Percentiles rank a stretch among this genome's conserved stretches.
These are phyloP conservation scores for Hygrocybe punicea DNA, from an alignment of 768 basidiomycete species.

Conservation along the genomic window DNA sequence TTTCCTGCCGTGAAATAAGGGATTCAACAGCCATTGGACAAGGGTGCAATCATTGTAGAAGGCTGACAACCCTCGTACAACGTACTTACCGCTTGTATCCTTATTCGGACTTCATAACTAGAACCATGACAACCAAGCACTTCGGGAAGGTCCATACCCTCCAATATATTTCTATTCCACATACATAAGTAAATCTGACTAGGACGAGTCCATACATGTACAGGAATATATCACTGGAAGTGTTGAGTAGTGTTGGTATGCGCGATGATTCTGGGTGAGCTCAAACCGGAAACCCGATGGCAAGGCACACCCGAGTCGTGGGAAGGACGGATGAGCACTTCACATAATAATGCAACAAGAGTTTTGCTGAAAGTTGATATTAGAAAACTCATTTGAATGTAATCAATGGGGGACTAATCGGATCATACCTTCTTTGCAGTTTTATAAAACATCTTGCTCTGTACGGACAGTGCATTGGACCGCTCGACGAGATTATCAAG, in stretches of 20 bases:
- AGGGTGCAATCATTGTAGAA: neutral
- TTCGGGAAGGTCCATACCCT: too few species aligned
- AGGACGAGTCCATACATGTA: too few species aligned
- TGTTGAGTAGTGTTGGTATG: too few species aligned
- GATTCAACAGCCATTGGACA: neutral
- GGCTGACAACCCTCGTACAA: neutral
- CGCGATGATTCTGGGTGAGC: too few species aligned
- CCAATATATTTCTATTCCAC: too few species aligned
- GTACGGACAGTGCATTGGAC: slow-evolving; percentile 80
- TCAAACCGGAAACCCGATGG: too few species aligned
- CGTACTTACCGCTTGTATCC: neutral
- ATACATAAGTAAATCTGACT: too few species aligned
- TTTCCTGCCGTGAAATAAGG: neutral
- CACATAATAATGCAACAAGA: slow-evolving; percentile 89
- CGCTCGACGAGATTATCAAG: slow-evolving; percentile 93
- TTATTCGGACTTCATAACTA: too few species aligned
- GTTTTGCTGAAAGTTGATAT: slow-evolving; percentile 68
- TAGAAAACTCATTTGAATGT: neutral
- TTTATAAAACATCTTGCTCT: slow-evolving; percentile 99
- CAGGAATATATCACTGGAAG: too few species aligned
- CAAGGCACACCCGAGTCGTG: too few species aligned
- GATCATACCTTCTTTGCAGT: slow-evolving; percentile 91
- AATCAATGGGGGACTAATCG: neutral
- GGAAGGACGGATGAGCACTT: slow-evolving; percentile 7
- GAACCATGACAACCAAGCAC: too few species aligned